Evolutionary conservation across 192 early-diverging fungal genomes (phyloP).

Genomic region (Bifiguratus adelaidae): DNA sequence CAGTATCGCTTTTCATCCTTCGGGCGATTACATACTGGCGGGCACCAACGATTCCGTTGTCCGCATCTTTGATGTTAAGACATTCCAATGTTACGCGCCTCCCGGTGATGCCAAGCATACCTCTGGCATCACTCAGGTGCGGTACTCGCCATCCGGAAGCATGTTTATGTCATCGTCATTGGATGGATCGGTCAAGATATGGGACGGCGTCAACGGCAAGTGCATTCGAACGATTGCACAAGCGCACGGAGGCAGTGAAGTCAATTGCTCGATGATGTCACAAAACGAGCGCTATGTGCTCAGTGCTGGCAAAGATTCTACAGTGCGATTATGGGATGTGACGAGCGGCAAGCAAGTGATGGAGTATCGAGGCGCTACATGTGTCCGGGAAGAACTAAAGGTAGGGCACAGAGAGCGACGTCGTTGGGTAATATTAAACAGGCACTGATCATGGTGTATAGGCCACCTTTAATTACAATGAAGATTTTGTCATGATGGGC

Average conservation of each 20-base stretch:
- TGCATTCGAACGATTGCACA: conserved; percentile 64
- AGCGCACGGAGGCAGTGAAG: conserved; percentile 69
- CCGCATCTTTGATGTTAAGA: conserved; percentile 80
- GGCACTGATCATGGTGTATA: conserved; percentile 1
- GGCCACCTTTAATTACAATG: conserved; percentile 55
- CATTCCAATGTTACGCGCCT: conserved; percentile 65
- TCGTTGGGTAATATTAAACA: not conserved
- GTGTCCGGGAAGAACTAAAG: conserved; percentile 25
- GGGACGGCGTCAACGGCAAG: conserved; percentile 69
- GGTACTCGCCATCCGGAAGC: conserved; percentile 58
- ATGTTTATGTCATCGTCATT: conserved; percentile 67
- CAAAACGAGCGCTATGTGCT: conserved; percentile 66
- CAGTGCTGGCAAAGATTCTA: conserved; percentile 69
- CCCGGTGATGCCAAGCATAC: conserved; percentile 32
- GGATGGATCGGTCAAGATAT: conserved; percentile 82
- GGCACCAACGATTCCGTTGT: conserved; percentile 70
- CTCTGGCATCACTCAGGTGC: conserved; percentile 53
- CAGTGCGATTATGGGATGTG: conserved; percentile 75
- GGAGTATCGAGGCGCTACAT: conserved; percentile 57
- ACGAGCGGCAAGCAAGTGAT: conserved; percentile 57
- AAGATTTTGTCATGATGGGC: conserved; percentile 54
- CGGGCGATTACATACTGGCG: conserved; percentile 77
- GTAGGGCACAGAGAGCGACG: conserved; percentile 5
- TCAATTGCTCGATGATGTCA: conserved; percentile 65
- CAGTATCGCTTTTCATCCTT: conserved; percentile 87